These are phyloP conservation scores for Chytriomyces hyalinus DNA, from an alignment of 192 early-diverging fungal genomes.

Conservation along the genomic window DNA sequence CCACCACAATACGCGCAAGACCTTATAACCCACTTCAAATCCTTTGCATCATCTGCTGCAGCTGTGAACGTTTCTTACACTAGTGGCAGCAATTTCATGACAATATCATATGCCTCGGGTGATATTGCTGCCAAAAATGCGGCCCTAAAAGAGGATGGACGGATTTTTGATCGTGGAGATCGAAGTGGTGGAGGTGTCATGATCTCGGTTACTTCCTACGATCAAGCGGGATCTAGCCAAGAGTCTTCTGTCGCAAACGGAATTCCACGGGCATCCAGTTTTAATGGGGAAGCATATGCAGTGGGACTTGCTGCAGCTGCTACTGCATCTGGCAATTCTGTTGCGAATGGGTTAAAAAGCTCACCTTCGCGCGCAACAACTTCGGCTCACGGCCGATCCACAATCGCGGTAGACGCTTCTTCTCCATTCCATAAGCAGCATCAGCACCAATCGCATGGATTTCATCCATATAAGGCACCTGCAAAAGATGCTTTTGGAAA, in stretches of 20 bases:
- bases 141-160: background rate
- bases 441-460: constrained; percentile 2
- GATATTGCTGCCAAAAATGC: background rate
- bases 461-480: constrained; percentile 19
- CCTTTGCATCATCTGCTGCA: background rate
- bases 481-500: no score
- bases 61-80: background rate
- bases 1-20: constrained; percentile 10
- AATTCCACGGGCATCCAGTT: no score
- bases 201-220: constrained; percentile 10
- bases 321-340: no score
- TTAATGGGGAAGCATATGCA: no score
- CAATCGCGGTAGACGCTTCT: background rate
- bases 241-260: background rate
- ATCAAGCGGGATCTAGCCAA: background rate
- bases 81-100: constrained; percentile 16
- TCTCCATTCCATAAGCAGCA: background rate
- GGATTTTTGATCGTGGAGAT: background rate
- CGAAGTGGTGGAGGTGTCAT: background rate
- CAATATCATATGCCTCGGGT: constrained; percentile 9
- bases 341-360: no score
- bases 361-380: background rate
- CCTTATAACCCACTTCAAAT: background rate
- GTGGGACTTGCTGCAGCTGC: no score
- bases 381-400: background rate